phyloP scores from a whole-genome alignment of 2,329 filamentous ascomycete species.

The Trichoderma pleuroti region DNA sequence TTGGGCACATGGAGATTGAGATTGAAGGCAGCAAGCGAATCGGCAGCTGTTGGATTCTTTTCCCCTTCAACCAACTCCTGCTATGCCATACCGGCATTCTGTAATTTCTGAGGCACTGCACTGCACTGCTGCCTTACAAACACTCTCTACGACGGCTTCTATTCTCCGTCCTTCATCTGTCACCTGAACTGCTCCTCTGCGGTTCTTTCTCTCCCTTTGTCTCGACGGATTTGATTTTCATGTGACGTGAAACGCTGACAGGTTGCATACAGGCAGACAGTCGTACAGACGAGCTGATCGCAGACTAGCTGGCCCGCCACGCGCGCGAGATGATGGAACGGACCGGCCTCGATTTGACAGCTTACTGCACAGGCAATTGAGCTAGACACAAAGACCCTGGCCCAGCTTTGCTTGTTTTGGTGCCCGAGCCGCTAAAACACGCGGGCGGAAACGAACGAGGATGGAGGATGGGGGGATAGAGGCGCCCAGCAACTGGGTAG shows the following conservation, averaged over 20 bases:
- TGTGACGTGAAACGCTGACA: constrained; percentile 4
- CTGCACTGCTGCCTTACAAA: neutral
- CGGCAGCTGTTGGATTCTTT: neutral
- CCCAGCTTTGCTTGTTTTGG: neutral
- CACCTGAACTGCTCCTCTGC: neutral
- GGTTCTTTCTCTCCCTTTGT: neutral
- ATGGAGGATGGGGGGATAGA: neutral
- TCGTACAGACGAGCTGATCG: neutral
- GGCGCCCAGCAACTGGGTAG: neutral
- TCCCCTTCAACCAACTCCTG: neutral
- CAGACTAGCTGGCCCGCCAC: constrained; percentile 7
- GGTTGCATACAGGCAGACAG: neutral
- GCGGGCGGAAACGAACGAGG: neutral
- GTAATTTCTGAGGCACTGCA: neutral
- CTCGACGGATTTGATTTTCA: neutral
- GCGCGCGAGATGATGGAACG: constrained; percentile 7
- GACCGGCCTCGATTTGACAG: constrained; percentile 8
- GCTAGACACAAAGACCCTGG: neutral
- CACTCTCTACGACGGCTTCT: neutral
- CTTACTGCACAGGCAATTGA: neutral
- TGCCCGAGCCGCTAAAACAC: neutral
- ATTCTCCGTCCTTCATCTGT: neutral
- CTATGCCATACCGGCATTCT: neutral
- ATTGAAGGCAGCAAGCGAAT: neutral
- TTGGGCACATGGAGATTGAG: neutral